Conservation (phyloP, 192 early-diverging fungal species). For the Obelidium mucronatum region DNA sequence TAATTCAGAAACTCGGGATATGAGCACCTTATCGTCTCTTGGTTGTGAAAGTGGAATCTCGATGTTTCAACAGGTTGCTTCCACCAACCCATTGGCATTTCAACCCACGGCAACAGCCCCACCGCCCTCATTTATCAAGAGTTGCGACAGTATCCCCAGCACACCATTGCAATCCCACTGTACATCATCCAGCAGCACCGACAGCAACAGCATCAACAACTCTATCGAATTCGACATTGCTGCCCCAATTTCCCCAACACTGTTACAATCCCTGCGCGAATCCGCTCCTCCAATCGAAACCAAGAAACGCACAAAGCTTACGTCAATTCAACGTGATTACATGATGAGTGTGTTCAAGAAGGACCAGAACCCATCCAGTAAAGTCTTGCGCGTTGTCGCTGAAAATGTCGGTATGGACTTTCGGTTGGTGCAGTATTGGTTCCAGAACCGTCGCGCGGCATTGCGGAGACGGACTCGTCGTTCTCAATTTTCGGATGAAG, state of each 20-base stretch:
- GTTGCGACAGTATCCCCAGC: too few relatives aligned
- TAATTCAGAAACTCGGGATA: too few relatives aligned
- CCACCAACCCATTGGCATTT: background rate
- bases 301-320: background rate
- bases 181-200: background rate
- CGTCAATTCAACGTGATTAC: background rate
- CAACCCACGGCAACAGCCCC: background rate
- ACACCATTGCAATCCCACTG: background rate
- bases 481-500: background rate
- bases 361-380: background rate
- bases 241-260: background rate
- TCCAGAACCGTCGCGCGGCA: conserved; percentile 3
- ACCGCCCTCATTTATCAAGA: background rate
- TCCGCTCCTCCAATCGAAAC: background rate
- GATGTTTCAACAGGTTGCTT: background rate
- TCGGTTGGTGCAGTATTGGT: conserved; percentile 1
- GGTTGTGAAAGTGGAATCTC: too few relatives aligned
- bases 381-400: background rate
- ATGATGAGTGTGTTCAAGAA: background rate
- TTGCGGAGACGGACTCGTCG: background rate
- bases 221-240: conserved; percentile 1
- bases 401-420: background rate
- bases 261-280: too few relatives aligned
- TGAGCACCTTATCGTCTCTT: too few relatives aligned
- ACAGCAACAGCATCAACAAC: background rate